phyloP scores from a whole-genome alignment of 192 early-diverging fungal genomes.

The Backusella luteola region DNA sequence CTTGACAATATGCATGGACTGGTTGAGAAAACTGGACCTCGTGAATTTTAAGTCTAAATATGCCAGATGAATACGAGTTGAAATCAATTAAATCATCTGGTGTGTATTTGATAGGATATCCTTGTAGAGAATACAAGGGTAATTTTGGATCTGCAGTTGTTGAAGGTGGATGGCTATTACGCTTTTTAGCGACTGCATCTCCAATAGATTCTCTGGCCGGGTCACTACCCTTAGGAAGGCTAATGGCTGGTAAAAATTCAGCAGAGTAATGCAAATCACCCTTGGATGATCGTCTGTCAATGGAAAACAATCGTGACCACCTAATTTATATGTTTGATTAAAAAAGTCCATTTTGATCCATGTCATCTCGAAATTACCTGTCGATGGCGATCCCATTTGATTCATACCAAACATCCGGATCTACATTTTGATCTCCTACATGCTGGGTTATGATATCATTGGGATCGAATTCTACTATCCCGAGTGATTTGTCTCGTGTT shows the following conservation, averaged over 20 bases:
- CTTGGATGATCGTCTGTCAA: conserved; percentile 28
- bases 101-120: conserved; percentile 19
- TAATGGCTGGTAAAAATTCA: conserved; percentile 35
- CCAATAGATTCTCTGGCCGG: background rate
- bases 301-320: conserved; percentile 33
- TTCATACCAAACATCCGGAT: conserved; percentile 29
- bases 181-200: conserved; percentile 21
- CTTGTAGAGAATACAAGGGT: conserved; percentile 28
- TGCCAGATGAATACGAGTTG: conserved; percentile 42
- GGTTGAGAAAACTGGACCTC: conserved; percentile 27
- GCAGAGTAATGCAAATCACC: conserved; percentile 40
- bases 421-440: conserved; percentile 19
- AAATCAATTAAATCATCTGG: conserved; percentile 32
- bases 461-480: conserved; percentile 44
- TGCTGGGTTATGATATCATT: conserved; percentile 12
- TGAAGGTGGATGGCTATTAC: background rate
- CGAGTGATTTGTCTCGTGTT: conserved; percentile 71
- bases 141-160: background rate
- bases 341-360: background rate
- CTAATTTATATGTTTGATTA: conserved; percentile 17
- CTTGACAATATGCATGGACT: conserved; percentile 40
- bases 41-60: conserved; percentile 51
- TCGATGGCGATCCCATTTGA: conserved; percentile 20
- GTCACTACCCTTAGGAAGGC: conserved; percentile 12
- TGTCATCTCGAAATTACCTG: conserved; percentile 13